phyloP scores from a whole-genome alignment of 805 yeast genomes.

The Grigorovia jiainica region DNA sequence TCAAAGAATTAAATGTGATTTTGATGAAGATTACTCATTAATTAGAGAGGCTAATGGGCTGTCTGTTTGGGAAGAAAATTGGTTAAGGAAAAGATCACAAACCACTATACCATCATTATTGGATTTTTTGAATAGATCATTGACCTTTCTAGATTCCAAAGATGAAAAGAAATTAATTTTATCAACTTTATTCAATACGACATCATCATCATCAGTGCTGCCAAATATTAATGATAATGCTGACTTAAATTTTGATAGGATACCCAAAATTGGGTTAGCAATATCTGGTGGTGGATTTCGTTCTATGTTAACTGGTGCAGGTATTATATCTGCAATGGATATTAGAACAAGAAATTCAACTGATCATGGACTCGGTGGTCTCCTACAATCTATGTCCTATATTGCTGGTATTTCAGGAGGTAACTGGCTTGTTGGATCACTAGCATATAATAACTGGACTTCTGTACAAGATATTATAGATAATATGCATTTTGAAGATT shows the following conservation, averaged over 20 bases:
- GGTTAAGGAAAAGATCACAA: conserved; percentile 41
- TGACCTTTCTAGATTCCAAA: conserved; percentile 7
- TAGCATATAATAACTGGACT: conserved; percentile 65
- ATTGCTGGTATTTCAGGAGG: conserved; percentile 79
- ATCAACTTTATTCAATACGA: conserved; percentile 7
- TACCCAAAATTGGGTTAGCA: conserved; percentile 45
- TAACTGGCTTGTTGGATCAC: conserved; percentile 66
- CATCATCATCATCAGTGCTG: neutral
- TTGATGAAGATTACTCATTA: neutral
- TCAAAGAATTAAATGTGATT: conserved; percentile 2
- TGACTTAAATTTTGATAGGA: conserved; percentile 18
- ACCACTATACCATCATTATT: conserved; percentile 37
- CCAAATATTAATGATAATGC: conserved; percentile 1
- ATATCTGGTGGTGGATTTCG: conserved; percentile 87
- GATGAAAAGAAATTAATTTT: neutral
- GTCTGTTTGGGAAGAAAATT: conserved; percentile 37
- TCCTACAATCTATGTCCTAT: conserved; percentile 61
- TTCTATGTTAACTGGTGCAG: conserved; percentile 83
- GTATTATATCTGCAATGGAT: conserved; percentile 75
- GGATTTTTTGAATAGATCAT: conserved; percentile 36
- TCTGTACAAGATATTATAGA: conserved; percentile 51
- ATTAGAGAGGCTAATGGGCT: conserved; percentile 19
- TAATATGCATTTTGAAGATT: conserved; percentile 26
- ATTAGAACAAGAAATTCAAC: conserved; percentile 52
- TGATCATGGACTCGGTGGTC: conserved; percentile 57